Conservation (phyloP, 73 alveolate species). For the Diophrys appendiculata region DNA sequence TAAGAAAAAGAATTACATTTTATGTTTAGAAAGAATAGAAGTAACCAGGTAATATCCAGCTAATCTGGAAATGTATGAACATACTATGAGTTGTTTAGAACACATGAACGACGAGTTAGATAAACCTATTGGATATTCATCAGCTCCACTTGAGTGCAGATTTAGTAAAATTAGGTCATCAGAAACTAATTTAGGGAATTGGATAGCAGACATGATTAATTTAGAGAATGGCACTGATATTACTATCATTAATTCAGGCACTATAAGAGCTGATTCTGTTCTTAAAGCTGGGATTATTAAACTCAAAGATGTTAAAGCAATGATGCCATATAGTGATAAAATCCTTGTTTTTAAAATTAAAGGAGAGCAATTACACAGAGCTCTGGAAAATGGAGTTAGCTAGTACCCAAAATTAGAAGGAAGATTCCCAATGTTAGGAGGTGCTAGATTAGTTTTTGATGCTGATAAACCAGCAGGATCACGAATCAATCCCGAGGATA, state of each 20-base stretch:
- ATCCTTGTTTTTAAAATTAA: constrained; percentile 47
- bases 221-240: constrained; percentile 61
- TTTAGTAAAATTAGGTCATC: constrained; percentile 14
- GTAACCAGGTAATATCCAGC: constrained; percentile 4
- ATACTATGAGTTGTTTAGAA: neutral
- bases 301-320: constrained; percentile 44
- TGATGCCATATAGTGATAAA: constrained; percentile 69
- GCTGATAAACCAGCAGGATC: constrained; percentile 39
- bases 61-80: constrained; percentile 2
- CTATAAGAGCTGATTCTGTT: constrained; percentile 64
- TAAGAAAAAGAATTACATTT: neutral
- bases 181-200: constrained; percentile 45
- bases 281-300: constrained; percentile 61
- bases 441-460: constrained; percentile 48
- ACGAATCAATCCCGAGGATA: constrained; percentile 41
- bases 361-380: constrained; percentile 53
- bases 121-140: constrained; percentile 3
- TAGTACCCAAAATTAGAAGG: constrained; percentile 68
- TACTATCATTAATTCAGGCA: constrained; percentile 70
- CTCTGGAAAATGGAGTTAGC: constrained; percentile 70
- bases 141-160: constrained; percentile 18
- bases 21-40: neutral
- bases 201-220: constrained; percentile 60
- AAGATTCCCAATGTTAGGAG: constrained; percentile 61
- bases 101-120: neutral